Evolutionary conservation across 2,329 filamentous ascomycete genomes (phyloP), one percentile per base, ranked within the genome.

Genomic region (Alternaria novae-zelandiae): DNA sequence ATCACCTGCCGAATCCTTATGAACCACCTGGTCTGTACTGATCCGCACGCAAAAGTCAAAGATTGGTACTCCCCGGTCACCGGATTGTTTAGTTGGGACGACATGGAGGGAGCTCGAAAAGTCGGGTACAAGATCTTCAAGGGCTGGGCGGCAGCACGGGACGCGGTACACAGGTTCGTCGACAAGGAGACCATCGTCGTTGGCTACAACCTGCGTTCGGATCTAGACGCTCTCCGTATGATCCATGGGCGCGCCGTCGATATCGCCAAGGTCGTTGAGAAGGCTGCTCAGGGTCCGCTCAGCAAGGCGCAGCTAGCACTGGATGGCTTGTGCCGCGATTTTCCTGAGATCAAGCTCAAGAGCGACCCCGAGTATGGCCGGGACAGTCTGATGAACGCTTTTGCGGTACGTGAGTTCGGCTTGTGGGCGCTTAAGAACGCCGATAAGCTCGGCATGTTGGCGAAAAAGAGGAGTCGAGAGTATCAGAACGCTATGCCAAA

Each of bases 381-480:
- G 54, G 81, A 84, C 70, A 81, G 81, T 50, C 66, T 87, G 6
- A 83, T 86, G 68, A 83, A 86, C 73, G 82, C 84, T 0, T 78
- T 84, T 32, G 85, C 85, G 0, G 78, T 82, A 0, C 79, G 85
- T 8, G 84, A 87, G 68, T 68, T 87, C 50, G 78, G 82, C 6
- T 70, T 87, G 3, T 85, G 79, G 78, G 82, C 79, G 59, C 67
- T 84, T n/a, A 76, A 74, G 59, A 77, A 84, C n/a, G 73, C 73
- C 3, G 72, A 78, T 2, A 64, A 63, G 12, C 72, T 86, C 9
- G 62, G 70, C 4, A 71, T 47, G 17, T 83, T 81, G 79, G 83
- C 75, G 5, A 74, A 58, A 51, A 60, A 70, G 58, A 77, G 69
- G 64, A 69, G 70, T 17, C 26, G 67, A 26, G 76, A 75, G 7